Evolutionary conservation across 2,329 filamentous ascomycete species (phyloP), one percentile per base, ranked within the genome.

Genomic region (Xylariales sp.): DNA sequence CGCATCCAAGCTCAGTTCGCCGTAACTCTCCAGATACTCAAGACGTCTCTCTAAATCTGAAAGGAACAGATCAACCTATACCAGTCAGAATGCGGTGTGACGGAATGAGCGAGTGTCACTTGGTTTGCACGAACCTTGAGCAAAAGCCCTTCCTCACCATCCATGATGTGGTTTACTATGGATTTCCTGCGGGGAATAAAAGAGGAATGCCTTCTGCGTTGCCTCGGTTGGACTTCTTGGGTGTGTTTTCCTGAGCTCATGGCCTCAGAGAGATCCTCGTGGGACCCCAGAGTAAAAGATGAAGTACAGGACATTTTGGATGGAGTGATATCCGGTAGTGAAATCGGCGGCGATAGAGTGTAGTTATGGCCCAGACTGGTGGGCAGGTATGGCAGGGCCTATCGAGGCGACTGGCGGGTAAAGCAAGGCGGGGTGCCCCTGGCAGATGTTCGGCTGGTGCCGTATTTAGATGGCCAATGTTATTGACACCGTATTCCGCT

Each of bases 1-100:
- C 32, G 84, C 76, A 61, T 98, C 93, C 52, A 94, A 76, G 47
- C 84, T 84, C 45, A 89, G 67, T 57, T 94, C 88, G 49, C 87
- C 84, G 57, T 95, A 95, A 49, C 79, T 82, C 64, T 98, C 93
- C 34, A 97, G 76, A 62, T 88, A 86, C 56, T 94, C 89, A 34
- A 98, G 72, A 40, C 91, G 81, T 51, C 85, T 78, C 64, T 94
- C 90, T 31, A 98, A 74, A 60, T 97, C 89, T 28, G 83, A 76
- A 42, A 98, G 73, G 61, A 94, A 93, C 38, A 85, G 67, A 57
- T 93, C 88, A 38, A 93, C 78, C 80, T 84, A 48, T 38, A 11
- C 15, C 31, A 29, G 42, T 53, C 40, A 52, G 44, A 28, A 42
- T 21, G 24, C 24, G n/a, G 24, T 8, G 24, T n/a, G n/a, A 27